phyloP scores from a whole-genome alignment of 352 stramenopile genomes.

The Phytopythium chamaehyphon region DNA sequence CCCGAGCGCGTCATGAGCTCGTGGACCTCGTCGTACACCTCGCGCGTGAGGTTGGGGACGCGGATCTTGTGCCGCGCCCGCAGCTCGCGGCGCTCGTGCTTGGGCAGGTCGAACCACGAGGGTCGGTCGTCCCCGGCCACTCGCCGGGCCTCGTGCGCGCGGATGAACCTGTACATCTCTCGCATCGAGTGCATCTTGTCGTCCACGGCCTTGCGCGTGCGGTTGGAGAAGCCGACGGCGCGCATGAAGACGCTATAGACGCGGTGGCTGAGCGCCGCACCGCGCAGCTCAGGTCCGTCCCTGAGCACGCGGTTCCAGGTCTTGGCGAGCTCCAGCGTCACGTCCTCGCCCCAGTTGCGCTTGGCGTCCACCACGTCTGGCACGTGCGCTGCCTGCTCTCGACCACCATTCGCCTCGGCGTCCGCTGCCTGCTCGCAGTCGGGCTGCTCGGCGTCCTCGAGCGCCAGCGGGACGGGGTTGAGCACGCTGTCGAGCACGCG shows the following conservation, averaged over 20 bases:
- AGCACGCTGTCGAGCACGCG: slow-evolving; percentile 51
- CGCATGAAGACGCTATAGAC: slow-evolving; percentile 55
- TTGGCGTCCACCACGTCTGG: slow-evolving; percentile 39
- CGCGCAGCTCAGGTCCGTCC: slow-evolving; percentile 24
- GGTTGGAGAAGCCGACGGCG: slow-evolving; percentile 34
- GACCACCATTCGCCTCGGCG: background rate
- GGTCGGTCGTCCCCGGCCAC: slow-evolving; percentile 18
- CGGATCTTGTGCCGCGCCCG: slow-evolving; percentile 34
- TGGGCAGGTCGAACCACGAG: slow-evolving; percentile 55
- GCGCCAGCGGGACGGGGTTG: slow-evolving; percentile 16
- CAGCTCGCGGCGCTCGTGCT: slow-evolving; percentile 41
- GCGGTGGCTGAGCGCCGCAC: slow-evolving; percentile 38
- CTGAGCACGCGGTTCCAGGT: slow-evolving; percentile 40
- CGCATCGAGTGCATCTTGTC: slow-evolving; percentile 81
- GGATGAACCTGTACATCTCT: slow-evolving; percentile 69
- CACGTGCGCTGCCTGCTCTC: slow-evolving; percentile 3
- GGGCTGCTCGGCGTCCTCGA: slow-evolving; percentile 3
- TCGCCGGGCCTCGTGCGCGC: slow-evolving; percentile 33
- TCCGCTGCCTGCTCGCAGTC: background rate
- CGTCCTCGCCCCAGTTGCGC: slow-evolving; percentile 56
- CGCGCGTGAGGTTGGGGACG: slow-evolving; percentile 32
- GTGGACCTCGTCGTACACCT: slow-evolving; percentile 38
- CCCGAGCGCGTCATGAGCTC: slow-evolving; percentile 35
- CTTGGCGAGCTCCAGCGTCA: slow-evolving; percentile 52
- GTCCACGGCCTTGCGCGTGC: slow-evolving; percentile 57